phyloP scores from a whole-genome alignment of 306 rosid species.

The Pyrus betulifolia region DNA sequence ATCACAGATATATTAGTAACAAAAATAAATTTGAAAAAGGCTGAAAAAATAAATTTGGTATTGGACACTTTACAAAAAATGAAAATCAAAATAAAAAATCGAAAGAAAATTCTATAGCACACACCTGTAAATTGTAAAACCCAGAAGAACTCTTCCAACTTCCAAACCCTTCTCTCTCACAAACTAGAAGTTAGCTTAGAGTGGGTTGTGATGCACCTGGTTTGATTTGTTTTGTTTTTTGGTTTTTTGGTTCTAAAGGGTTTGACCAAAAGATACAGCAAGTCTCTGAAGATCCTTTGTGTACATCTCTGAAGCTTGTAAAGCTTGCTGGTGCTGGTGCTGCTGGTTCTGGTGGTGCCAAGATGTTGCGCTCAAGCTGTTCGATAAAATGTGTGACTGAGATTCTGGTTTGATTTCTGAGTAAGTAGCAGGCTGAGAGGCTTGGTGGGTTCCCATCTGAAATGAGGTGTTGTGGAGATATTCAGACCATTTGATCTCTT shows the following conservation, averaged over 20 bases:
- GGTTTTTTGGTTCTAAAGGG: slow-evolving; percentile 30
- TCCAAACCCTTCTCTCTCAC: slow-evolving; percentile 25
- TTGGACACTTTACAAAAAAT: slow-evolving; percentile 53
- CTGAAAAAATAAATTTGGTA: slow-evolving; percentile 15
- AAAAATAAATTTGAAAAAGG: slow-evolving; percentile 12
- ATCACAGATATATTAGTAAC: slow-evolving; percentile 21
- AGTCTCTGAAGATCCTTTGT: slow-evolving; percentile 72
- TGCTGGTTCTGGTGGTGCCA: slow-evolving; percentile 10
- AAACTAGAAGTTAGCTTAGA: slow-evolving; percentile 20
- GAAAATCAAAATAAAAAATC: too few relatives aligned
- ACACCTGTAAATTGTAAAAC: slow-evolving; percentile 32
- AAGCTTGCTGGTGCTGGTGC: slow-evolving; percentile 9
- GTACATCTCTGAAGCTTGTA: slow-evolving; percentile 45
- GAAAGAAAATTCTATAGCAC: slow-evolving; percentile 35
- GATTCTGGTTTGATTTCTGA: slow-evolving; percentile 47
- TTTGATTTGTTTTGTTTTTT: not conserved
- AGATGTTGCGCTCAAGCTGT: slow-evolving; percentile 2
- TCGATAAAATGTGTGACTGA: slow-evolving; percentile 1
- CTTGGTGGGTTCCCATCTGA: slow-evolving; percentile 25
- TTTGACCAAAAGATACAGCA: slow-evolving; percentile 71
- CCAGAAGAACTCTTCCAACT: slow-evolving; percentile 21
- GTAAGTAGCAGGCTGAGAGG: not conserved
- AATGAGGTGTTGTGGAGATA: slow-evolving; percentile 45
- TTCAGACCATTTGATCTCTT: slow-evolving; percentile 76
- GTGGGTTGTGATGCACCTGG: not conserved